These are phyloP conservation scores for Uronychia binucleata DNA, from an alignment of 73 alveolate genomes.

Conservation along the genomic window DNA sequence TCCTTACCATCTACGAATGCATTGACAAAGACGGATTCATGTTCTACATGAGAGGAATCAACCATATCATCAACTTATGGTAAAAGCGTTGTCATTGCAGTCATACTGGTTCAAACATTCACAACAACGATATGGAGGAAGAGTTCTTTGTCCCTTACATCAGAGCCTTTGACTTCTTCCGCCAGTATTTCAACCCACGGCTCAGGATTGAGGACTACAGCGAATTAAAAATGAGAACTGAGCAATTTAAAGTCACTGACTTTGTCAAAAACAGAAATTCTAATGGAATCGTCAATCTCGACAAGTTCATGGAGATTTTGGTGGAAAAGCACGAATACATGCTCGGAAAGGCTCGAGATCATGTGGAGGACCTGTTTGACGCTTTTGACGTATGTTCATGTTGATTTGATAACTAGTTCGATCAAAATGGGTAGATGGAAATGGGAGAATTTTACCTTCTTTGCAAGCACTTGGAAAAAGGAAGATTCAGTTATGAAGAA, in stretches of 20 bases:
- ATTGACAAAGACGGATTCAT: conserved; percentile 26
- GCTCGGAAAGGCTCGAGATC: conserved; percentile 10
- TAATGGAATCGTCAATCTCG: conserved; percentile 7
- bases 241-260: conserved; percentile 14
- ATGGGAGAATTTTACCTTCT: conserved; percentile 1
- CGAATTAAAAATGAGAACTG: conserved; percentile 11
- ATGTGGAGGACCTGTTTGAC: conserved; percentile 10
- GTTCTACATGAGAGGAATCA: conserved; percentile 21
- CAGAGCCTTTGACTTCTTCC: conserved; percentile 29
- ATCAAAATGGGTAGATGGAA: neutral
- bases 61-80: conserved; percentile 21
- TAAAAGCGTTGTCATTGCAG: neutral
- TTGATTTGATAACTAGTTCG: neutral
- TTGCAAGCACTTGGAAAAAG: neutral
- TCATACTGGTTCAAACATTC: neutral
- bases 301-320: conserved; percentile 11
- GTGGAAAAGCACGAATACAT: conserved; percentile 5
- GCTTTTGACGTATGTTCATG: conserved; percentile 30
- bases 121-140: conserved; percentile 17
- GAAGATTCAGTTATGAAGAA: neutral
- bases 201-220: conserved; percentile 9
- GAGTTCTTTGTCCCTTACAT: conserved; percentile 22
- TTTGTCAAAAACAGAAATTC: conserved; percentile 28
- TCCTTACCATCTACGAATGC: conserved; percentile 12
- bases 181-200: conserved; percentile 13